Base-by-base conservation (phyloP, 176 grass and related monocot genomes). In the Musa troglodytarum region DNA sequence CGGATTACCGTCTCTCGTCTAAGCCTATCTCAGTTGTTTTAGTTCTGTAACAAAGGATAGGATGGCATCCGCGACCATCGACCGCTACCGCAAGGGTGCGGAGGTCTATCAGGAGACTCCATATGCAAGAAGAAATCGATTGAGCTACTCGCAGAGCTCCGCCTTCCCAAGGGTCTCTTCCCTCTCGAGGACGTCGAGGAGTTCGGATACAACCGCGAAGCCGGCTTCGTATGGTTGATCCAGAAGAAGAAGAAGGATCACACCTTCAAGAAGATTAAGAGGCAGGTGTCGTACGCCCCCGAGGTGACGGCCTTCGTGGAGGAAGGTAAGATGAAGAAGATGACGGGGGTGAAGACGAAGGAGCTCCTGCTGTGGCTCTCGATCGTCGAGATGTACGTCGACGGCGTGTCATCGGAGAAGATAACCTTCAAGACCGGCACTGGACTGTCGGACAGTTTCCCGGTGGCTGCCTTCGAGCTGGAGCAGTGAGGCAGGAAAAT, bases 381-480 rank as follows among this genome's bases (percentile, higher is more conserved):
- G 1, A 56, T 77, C 3, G 66, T 83, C 7, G 81, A 83, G 14
- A 68, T 83, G 0, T 83, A 83, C 17, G 26, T 83, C 2, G 49
- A 50, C 0, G 56, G 65, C 1, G 16, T 56, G 0, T 53, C 65
- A 0, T 11, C 49, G 0, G 66, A 22, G 15, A 83, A 65, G 68
- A 70, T 83, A 1, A 83, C 74, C 6, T 83, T 83, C 17, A 72
- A 83, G 67, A 83, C 74, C 1, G 74, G 81, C 25, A 79, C 76
- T 1, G 63, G 50, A 9, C 62, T 78, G 0, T 78, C 63, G 0
- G 50, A 68, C 4, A 78, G 62, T 49, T 78, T 78, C 20, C 63
- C 63, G 10, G 11, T 2, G 9, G 10, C 22, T 65, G 63, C 63
- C 10, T 65, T 65, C 23, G 63, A 65, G 22, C 22, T 22, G 0